These are phyloP conservation scores for Paraphaeosphaeria sporulosa DNA, from an alignment of 2,329 filamentous ascomycete genomes.

Conservation along the genomic window DNA sequence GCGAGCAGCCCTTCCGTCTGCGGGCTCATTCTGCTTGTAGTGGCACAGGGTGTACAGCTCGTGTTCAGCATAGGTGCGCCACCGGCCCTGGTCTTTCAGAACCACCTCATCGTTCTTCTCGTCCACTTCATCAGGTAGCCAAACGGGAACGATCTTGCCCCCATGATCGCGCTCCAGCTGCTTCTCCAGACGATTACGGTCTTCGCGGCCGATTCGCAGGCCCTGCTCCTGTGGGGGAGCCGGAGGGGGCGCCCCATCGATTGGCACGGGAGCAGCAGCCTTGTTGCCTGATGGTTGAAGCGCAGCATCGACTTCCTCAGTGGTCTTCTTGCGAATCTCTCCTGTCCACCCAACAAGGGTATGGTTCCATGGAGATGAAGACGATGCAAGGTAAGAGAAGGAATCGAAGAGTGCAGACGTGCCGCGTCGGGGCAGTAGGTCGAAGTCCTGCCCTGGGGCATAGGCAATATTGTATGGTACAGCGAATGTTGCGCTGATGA, in stretches of 20 bases:
- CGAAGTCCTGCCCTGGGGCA: slow-evolving; percentile 64
- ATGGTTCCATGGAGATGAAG: slow-evolving; percentile 86
- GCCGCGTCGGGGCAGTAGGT: slow-evolving; percentile 78
- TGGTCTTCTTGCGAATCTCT: slow-evolving; percentile 61
- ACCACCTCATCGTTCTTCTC: slow-evolving; percentile 71
- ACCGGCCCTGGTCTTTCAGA: slow-evolving; percentile 82
- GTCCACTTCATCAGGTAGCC: slow-evolving; percentile 82
- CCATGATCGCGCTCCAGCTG: slow-evolving; percentile 76
- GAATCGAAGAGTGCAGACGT: slow-evolving; percentile 94
- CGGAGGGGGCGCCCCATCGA: slow-evolving; percentile 67
- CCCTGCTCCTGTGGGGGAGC: slow-evolving; percentile 71
- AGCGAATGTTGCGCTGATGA: slow-evolving; percentile 70
- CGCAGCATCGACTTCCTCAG: slow-evolving; percentile 44
- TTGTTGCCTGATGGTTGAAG: slow-evolving; percentile 68
- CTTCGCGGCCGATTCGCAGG: slow-evolving; percentile 72
- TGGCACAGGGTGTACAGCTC: slow-evolving; percentile 93
- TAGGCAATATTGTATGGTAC: slow-evolving; percentile 68
- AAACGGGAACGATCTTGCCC: slow-evolving; percentile 85
- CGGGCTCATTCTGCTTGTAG: slow-evolving; percentile 93
- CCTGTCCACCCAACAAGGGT: slow-evolving; percentile 95
- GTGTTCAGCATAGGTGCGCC: slow-evolving; percentile 89
- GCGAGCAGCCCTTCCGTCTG: slow-evolving; percentile 81
- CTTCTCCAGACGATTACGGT: slow-evolving; percentile 76
- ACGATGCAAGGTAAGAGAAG: slow-evolving; percentile 85
- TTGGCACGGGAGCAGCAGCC: slow-evolving; percentile 79